These are phyloP conservation scores for Rubia peregrina DNA, from an alignment of 305 asterid species.

Conservation along the genomic window DNA sequence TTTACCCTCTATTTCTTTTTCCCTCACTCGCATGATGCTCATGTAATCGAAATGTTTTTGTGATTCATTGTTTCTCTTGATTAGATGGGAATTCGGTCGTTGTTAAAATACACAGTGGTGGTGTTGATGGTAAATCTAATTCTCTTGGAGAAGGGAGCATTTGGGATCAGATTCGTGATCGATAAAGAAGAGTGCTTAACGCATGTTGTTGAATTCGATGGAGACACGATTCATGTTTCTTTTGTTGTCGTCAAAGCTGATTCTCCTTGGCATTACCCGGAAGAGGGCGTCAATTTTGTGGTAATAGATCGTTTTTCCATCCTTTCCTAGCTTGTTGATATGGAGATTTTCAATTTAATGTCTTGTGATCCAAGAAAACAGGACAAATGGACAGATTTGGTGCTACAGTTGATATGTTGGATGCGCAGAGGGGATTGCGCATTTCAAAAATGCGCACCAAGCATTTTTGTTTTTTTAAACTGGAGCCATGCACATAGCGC, in stretches of 20 bases:
- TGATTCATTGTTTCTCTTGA: background rate
- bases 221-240: conserved; percentile 74
- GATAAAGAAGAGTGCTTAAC: conserved; percentile 89
- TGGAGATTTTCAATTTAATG: background rate
- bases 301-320: conserved; percentile 27
- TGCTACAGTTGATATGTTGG: no score
- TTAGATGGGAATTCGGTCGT: conserved; percentile 10
- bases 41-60: background rate
- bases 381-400: no score
- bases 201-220: conserved; percentile 67
- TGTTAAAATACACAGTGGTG: conserved; percentile 7
- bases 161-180: conserved; percentile 72
- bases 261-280: conserved; percentile 67
- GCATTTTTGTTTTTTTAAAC: no score
- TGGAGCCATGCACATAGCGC: no score
- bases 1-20: background rate
- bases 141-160: conserved; percentile 26
- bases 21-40: background rate
- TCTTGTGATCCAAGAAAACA: no score
- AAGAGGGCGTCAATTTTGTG: conserved; percentile 91
- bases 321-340: background rate
- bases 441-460: no score
- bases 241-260: conserved; percentile 89
- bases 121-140: conserved; percentile 5
- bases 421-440: no score